Evolutionary conservation across 1,284 basidiomycete genomes (phyloP).

Genomic region (Mycosarcoma mackinlayi): DNA sequence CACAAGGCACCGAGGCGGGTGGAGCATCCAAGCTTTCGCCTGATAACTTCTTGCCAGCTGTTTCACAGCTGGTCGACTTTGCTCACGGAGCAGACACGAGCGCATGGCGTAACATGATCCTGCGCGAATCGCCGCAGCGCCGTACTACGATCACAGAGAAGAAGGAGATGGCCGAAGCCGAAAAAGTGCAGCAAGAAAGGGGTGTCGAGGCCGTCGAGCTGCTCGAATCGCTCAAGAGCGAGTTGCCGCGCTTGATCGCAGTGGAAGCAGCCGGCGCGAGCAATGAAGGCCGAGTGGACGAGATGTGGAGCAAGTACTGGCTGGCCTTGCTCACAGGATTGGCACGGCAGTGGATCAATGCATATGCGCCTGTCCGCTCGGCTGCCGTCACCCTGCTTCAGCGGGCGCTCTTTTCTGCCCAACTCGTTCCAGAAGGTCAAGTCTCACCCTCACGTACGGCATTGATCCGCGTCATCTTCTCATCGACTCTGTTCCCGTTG

Average conservation of each 20-base stretch:
- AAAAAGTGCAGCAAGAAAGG: conserved; percentile 72
- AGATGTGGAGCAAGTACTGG: conserved; percentile 85
- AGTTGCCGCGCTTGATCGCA: conserved; percentile 55
- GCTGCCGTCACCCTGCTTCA: conserved; percentile 85
- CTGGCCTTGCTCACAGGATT: conserved; percentile 83
- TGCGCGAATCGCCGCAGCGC: conserved; percentile 34
- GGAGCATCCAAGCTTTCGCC: conserved; percentile 71
- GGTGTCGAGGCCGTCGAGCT: conserved; percentile 85
- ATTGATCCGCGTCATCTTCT: conserved; percentile 77
- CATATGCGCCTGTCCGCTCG: conserved; percentile 85
- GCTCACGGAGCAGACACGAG: conserved; percentile 70
- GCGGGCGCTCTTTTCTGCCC: conserved; percentile 76
- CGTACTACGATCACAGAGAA: conserved; percentile 64
- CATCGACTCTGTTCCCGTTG: conserved; percentile 88
- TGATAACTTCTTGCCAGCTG: conserved; percentile 84
- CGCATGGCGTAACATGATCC: conserved; percentile 48
- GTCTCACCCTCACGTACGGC: conserved; percentile 73
- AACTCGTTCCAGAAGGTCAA: conserved; percentile 4
- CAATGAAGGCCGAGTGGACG: conserved; percentile 3
- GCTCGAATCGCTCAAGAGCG: conserved; percentile 70
- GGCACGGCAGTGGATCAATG: conserved; percentile 85
- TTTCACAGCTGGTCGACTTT: conserved; percentile 87
- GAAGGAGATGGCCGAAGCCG: conserved; percentile 64
- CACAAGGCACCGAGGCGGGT: conserved; percentile 70
- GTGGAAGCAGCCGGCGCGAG: conserved; percentile 25